A percentile compares a stretch with the other conserved stretches of the same genome.
Evolutionary conservation across 768 basidiomycete genomes (phyloP).

Genomic region (Suillus bovinus): DNA sequence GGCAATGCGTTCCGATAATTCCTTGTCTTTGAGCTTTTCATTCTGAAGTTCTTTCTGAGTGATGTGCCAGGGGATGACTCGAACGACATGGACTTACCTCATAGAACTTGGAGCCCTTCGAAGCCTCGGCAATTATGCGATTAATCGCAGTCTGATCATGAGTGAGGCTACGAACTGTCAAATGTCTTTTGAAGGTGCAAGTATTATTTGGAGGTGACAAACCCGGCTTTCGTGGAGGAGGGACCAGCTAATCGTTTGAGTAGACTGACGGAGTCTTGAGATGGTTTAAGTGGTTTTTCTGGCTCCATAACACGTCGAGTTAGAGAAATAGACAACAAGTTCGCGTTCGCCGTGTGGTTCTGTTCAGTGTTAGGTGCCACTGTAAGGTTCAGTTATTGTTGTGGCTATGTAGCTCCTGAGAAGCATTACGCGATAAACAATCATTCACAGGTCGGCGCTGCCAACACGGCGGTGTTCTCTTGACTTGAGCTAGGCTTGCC

Average conservation of each 20-base stretch:
- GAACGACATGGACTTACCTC: conserved; percentile 48
- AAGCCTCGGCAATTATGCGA: conserved; percentile 84
- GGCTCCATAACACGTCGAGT: conserved; percentile 12
- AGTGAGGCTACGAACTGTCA: conserved; percentile 49
- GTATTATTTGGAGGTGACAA: conserved; percentile 25
- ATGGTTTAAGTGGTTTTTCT: conserved; percentile 33
- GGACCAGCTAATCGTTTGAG: conserved; percentile 83
- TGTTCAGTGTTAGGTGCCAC: background rate
- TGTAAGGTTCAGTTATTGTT: background rate
- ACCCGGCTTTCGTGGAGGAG: conserved; percentile 89
- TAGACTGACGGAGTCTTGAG: conserved; percentile 69
- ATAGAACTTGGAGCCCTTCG: conserved; percentile 92
- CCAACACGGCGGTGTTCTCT: too few species aligned
- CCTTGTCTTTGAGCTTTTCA: conserved; percentile 88
- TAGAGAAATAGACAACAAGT: background rate
- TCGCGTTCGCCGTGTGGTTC: background rate
- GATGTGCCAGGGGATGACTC: conserved; percentile 1
- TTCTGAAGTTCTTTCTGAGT: conserved; percentile 48
- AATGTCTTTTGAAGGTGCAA: conserved; percentile 1
- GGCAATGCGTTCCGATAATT: conserved; percentile 74
- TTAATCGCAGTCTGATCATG: conserved; percentile 85
- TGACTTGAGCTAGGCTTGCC: too few species aligned
- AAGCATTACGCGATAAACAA: background rate
- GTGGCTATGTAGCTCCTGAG: conserved; percentile 5
- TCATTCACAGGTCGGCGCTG: too few species aligned